Evolutionary conservation across 2,329 filamentous ascomycete species (phyloP).

Genomic region (Stemphylium lycopersici): DNA sequence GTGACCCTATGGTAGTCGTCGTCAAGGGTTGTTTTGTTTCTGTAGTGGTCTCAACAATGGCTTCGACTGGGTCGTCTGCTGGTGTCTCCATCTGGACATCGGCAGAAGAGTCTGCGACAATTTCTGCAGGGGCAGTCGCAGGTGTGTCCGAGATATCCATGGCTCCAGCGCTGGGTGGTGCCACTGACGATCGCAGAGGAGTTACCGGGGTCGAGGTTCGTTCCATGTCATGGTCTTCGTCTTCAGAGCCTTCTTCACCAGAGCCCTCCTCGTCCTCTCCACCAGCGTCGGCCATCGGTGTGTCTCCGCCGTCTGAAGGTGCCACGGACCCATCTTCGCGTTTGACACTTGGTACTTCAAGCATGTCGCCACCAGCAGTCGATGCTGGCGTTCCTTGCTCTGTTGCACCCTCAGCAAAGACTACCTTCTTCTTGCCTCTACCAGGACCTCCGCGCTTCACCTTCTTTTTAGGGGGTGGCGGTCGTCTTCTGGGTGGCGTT

Average conservation of each 20-base stretch:
- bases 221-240: slow-evolving; percentile 56
- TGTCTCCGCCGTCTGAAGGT: slow-evolving; percentile 47
- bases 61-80: not conserved
- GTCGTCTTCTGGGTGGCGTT: slow-evolving; percentile 65
- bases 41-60: not conserved
- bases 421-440: slow-evolving; percentile 77
- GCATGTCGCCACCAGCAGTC: slow-evolving; percentile 28
- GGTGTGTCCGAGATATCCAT: slow-evolving; percentile 20
- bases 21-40: slow-evolving; percentile 7
- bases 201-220: slow-evolving; percentile 54
- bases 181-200: slow-evolving; percentile 32
- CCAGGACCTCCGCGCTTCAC: slow-evolving; percentile 76
- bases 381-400: slow-evolving; percentile 38
- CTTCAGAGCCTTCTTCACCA: slow-evolving; percentile 52
- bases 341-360: slow-evolving; percentile 38
- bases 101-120: not conserved
- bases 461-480: slow-evolving; percentile 81
- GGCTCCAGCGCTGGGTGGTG: slow-evolving; percentile 11
- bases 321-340: slow-evolving; percentile 50
- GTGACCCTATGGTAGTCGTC: slow-evolving; percentile 10
- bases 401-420: slow-evolving; percentile 59
- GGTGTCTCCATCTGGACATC: not conserved
- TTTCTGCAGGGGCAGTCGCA: not conserved
- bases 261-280: slow-evolving; percentile 55
- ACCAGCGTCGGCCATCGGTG: slow-evolving; percentile 54